A percentile compares a stretch with the other conserved stretches of the same genome.
Evolutionary conservation across 148 eudicot species (phyloP).

Genomic region (Persicaria tinctoria): DNA sequence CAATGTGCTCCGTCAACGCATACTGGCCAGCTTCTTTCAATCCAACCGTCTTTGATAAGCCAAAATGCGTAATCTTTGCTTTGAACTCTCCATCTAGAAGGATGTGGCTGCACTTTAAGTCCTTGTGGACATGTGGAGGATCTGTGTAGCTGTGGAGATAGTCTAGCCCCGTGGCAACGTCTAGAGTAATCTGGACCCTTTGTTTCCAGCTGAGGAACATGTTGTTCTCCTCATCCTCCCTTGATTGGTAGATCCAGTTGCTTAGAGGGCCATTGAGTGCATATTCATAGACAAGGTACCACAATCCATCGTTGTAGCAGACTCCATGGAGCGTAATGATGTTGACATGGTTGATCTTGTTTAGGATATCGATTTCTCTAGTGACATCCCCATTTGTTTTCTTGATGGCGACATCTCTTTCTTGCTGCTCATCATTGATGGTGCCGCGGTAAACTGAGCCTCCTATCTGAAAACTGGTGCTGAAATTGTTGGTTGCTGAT

Average conservation of each 20-base stretch:
- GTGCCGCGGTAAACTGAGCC: constrained; percentile 52
- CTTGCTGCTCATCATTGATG: constrained; percentile 25
- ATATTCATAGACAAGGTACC: constrained; percentile 64
- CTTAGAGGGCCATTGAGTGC: constrained; percentile 55
- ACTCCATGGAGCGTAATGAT: constrained; percentile 52
- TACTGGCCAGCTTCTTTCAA: background rate
- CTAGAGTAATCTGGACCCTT: constrained; percentile 35
- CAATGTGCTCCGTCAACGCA: constrained; percentile 11
- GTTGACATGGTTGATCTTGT: constrained; percentile 60
- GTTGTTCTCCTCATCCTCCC: background rate
- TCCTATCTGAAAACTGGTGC: constrained; percentile 32
- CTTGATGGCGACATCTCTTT: constrained; percentile 40
- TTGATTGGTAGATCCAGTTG: constrained; percentile 38
- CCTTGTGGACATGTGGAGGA: constrained; percentile 35
- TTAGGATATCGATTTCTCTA: constrained; percentile 49
- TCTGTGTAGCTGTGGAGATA: constrained; percentile 41
- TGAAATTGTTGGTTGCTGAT: constrained; percentile 52
- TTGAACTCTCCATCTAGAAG: constrained; percentile 34
- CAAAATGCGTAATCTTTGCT: constrained; percentile 38
- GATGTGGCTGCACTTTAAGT: constrained; percentile 30
- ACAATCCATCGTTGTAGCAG: constrained; percentile 35
- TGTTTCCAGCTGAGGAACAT: constrained; percentile 14
- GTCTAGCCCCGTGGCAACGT: constrained; percentile 39
- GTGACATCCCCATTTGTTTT: constrained; percentile 41
- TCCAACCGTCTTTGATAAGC: constrained; percentile 21